Conservation (phyloP, 345 rosid genomes). For the Camelina hispida region DNA sequence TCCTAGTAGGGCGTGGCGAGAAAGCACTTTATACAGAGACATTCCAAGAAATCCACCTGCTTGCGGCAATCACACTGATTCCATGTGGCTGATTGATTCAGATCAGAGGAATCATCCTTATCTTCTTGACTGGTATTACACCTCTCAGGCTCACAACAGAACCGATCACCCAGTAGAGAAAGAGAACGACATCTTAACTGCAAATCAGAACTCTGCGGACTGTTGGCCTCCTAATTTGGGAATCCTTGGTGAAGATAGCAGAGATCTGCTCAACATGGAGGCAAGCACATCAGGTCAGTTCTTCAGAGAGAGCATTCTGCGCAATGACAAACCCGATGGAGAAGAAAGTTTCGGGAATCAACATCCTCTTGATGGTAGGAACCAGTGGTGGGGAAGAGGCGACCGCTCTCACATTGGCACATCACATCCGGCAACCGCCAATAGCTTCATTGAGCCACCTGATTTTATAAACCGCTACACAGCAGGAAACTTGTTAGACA, state of each 20-base stretch:
- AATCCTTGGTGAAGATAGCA: slow-evolving; percentile 39
- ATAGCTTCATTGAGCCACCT: slow-evolving; percentile 80
- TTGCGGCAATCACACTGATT: slow-evolving; percentile 53
- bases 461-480: slow-evolving; percentile 43
- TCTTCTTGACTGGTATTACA: slow-evolving; percentile 92
- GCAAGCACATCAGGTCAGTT: slow-evolving; percentile 73
- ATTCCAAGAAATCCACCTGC: slow-evolving; percentile 46
- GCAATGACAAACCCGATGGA: slow-evolving; percentile 52
- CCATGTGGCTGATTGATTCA: slow-evolving; percentile 70
- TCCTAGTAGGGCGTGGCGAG: slow-evolving; percentile 55
- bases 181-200: slow-evolving; percentile 41
- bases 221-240: slow-evolving; percentile 57
- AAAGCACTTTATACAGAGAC: slow-evolving; percentile 54
- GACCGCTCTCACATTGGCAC: slow-evolving; percentile 34
- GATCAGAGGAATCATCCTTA: slow-evolving; percentile 79
- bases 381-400: slow-evolving; percentile 88
- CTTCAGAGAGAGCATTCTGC: slow-evolving; percentile 72
- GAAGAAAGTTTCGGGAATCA: slow-evolving; percentile 41
- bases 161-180: slow-evolving; percentile 36
- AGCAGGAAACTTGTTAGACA: slow-evolving; percentile 39
- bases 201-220: slow-evolving; percentile 47
- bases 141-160: slow-evolving; percentile 52
- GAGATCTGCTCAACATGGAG: slow-evolving; percentile 62
- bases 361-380: slow-evolving; percentile 48
- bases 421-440: slow-evolving; percentile 46